Conservation (phyloP, 163 green algal species). For the Scenedesmus sp. region DNA sequence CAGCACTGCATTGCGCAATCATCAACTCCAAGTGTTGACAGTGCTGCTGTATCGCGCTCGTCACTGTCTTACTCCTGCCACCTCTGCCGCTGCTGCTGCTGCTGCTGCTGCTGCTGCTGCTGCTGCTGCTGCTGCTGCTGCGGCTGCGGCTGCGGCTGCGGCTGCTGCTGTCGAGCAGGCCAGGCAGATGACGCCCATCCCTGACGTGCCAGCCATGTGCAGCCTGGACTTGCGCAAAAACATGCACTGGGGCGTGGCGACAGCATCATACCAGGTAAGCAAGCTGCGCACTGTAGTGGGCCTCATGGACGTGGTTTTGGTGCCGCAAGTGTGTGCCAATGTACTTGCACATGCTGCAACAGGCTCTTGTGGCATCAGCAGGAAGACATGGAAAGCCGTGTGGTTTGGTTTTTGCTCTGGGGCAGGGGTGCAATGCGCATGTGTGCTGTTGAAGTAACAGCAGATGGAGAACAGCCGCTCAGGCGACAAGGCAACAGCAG, state of each 20-base stretch:
- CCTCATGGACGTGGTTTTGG: no score
- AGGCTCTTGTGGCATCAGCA: no score
- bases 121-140: not conserved
- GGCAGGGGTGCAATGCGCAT: not conserved
- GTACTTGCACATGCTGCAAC: no score
- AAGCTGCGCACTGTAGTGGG: no score
- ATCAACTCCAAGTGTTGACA: no score
- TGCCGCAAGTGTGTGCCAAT: no score
- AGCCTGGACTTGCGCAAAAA: not conserved
- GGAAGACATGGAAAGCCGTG: no score
- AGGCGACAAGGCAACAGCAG: not conserved
- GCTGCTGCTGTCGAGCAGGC: not conserved
- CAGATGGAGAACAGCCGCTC: not conserved
- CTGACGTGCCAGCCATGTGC: constrained; percentile 5
- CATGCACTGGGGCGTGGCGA: constrained; percentile 43
- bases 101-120: not conserved
- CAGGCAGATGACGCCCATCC: not conserved
- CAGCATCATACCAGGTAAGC: constrained; percentile 42
- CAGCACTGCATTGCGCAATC: no score
- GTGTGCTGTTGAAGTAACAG: not conserved
- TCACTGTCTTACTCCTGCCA: no score
- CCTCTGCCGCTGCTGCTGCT: not conserved
- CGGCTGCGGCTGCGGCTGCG: constrained; percentile 18
- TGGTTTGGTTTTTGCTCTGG: no score
- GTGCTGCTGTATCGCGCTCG: no score